Evolutionary conservation across 257 asterid genomes (phyloP), one percentile per base, ranked within the genome.

Genomic region (Salvia hispanica): DNA sequence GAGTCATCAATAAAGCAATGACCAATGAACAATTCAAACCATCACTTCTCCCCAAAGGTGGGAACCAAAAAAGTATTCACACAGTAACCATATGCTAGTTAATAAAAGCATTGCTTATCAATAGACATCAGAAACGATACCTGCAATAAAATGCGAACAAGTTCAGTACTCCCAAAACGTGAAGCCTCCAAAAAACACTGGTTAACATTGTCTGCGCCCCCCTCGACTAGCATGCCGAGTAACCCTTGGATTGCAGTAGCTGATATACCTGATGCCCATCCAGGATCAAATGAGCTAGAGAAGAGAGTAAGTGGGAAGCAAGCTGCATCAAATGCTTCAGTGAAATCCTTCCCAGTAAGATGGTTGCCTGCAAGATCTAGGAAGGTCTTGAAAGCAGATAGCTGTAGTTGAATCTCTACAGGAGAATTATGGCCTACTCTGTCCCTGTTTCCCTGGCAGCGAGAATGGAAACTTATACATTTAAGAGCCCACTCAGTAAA

Each of bases 241-340:
- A 94, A 76, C 44, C 99, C 97, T 74, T 94, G 96, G 69, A 94
- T 82, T 57, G 93, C 91, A 71, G 91, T 87, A 66, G 99, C 96
- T 66, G 99, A 88, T 81, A 90, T 81, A 74, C 97, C 95, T 50
- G 99, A 87, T 33, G 97, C 95, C 99, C 99, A 94, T 43, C 96
- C 97, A 71, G 96, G 96, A 77, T 94, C 97, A 74, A 87, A 91
- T 21, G 99, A 88, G 72, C 95, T 87, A 74, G 97, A 94, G 84
- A 94, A 94, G 66, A 91, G 96, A 1, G 99, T 94, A 56, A 94
- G 96, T 0, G 99, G 99, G 79, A 94, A 94, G 84, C 99, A 94
- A 62, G 97, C 97, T n/a, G 99, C 99, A 72, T 94, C 99, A 81
- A 94, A 94, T 66, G 99, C 99, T 82, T 94, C 99, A 0, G 99